phyloP scores from a whole-genome alignment of 768 basidiomycete species.

The Amyloporia xantha region DNA sequence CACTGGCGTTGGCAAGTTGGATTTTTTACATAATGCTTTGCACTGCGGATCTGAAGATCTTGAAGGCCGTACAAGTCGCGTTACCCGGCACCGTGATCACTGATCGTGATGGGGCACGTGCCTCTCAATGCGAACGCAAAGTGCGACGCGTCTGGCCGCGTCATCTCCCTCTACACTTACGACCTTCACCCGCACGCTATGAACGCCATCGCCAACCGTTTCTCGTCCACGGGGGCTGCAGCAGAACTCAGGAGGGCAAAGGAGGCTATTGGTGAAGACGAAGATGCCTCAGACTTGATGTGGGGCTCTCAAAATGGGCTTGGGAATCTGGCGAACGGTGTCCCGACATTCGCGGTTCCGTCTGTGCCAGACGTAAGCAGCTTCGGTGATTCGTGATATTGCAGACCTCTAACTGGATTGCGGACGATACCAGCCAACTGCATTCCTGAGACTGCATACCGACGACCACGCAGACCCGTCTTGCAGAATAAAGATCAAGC shows the following conservation, averaged over 20 bases:
- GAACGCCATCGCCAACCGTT: constrained; percentile 66
- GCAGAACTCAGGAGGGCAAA: constrained; percentile 45
- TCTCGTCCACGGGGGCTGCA: constrained; percentile 48
- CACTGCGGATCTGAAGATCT: too few species aligned
- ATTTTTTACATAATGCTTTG: too few species aligned
- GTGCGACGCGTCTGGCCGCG: constrained; percentile 13
- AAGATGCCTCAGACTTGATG: constrained; percentile 55
- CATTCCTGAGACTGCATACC: constrained; percentile 89
- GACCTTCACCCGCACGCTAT: constrained; percentile 35
- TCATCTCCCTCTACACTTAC: not conserved
- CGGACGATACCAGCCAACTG: constrained; percentile 55
- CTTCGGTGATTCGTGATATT: not conserved
- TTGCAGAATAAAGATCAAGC: constrained; percentile 96
- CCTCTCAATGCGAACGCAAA: not conserved
- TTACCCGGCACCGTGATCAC: too few species aligned
- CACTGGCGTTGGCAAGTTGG: too few species aligned
- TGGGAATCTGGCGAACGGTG: constrained; percentile 64
- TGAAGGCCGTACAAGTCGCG: too few species aligned
- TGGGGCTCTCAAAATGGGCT: constrained; percentile 87
- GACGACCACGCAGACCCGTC: constrained; percentile 92
- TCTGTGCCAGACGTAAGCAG: constrained; percentile 66
- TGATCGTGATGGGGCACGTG: not conserved
- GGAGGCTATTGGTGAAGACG: constrained; percentile 48
- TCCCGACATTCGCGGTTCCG: constrained; percentile 68
- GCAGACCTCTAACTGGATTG: not conserved